A percentile compares a stretch with the other conserved stretches of the same genome.
Conservation (phyloP, 768 basidiomycete species). For the Dioszegia crocea region DNA sequence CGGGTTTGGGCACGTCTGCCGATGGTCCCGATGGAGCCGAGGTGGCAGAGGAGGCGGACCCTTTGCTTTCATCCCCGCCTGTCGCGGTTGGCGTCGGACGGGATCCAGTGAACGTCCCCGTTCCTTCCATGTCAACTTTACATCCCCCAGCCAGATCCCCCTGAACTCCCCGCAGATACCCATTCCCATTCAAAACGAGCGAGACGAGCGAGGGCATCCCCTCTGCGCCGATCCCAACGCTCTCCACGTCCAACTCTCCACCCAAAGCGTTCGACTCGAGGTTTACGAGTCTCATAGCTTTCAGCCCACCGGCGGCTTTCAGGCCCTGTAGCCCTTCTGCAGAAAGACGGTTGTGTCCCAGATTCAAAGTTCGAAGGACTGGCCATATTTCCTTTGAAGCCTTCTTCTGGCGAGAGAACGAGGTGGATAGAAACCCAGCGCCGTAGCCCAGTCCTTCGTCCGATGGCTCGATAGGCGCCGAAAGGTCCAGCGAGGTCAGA, state of each 20-base stretch:
- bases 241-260: constrained; percentile 22
- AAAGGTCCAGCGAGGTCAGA: constrained; percentile 28
- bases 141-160: constrained; percentile 16
- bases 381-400: constrained; percentile 20
- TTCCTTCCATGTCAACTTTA: constrained; percentile 27
- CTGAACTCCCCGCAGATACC: constrained; percentile 9
- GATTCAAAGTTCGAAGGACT: constrained; percentile 23
- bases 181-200: constrained; percentile 28
- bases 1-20: constrained; percentile 21
- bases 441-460: constrained; percentile 40
- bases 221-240: constrained; percentile 14
- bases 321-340: constrained; percentile 12
- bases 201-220: constrained; percentile 22
- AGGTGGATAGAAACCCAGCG: constrained; percentile 36
- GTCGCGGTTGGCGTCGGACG: not conserved
- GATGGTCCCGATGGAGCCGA: not conserved
- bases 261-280: constrained; percentile 30
- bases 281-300: constrained; percentile 25
- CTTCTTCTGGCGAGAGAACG: constrained; percentile 26
- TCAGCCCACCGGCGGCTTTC: not conserved
- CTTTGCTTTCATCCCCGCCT: no score
- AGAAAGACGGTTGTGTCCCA: constrained; percentile 26
- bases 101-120: not conserved
- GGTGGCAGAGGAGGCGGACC: no score
- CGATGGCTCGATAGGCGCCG: constrained; percentile 32